Evolutionary conservation across 139 green algal genomes (phyloP), one percentile per base, ranked within the genome.

Genomic region (Volvox africanus): DNA sequence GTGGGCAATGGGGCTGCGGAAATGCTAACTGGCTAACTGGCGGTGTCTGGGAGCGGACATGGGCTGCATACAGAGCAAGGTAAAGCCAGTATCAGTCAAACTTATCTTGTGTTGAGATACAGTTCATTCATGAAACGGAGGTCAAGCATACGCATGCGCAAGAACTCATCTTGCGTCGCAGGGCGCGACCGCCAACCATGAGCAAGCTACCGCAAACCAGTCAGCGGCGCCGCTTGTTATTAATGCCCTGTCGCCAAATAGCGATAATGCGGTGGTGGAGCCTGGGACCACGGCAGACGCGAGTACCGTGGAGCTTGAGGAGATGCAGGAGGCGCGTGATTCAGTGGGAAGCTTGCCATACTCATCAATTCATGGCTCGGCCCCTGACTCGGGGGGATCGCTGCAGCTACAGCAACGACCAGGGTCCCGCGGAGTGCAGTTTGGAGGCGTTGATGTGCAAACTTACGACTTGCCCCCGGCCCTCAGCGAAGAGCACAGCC

Each of bases 41-140:
- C 71, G 17, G 32, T 84, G 22, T 33, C 36, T 17, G 78, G 78
- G 78, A 84, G 22, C 35, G 36, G 78, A 73, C 50, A 87, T 87
- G 81, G 81, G 81, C 14, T 87, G 81, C 81, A 13, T 87, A 35
- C 30, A 61, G n/a, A 87, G 81, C 32, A 87, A 87, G 81, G 81
- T 86, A 17, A n/a, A 61, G 55, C 9, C 65, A 28, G 16, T 73
- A 28, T 24, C 65, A 28, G 65, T 28, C 9, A 28, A 28, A 73
- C 65, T 24, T 73, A 73, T 11, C 24, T 73, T 73, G 65, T 24
- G 11, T 28, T n/a, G n/a, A n/a, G n/a, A 73, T 73, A 55, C 44
- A 55, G 44, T 9, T 9, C 44, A 55, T 9, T 55, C 44, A 5
- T 9, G 44, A 55, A 55, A 55, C 44, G 44, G 44, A 55, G 44